Base-by-base conservation (phyloP, 2,329 filamentous ascomycete genomes). In the Phialocephala subalpina region DNA sequence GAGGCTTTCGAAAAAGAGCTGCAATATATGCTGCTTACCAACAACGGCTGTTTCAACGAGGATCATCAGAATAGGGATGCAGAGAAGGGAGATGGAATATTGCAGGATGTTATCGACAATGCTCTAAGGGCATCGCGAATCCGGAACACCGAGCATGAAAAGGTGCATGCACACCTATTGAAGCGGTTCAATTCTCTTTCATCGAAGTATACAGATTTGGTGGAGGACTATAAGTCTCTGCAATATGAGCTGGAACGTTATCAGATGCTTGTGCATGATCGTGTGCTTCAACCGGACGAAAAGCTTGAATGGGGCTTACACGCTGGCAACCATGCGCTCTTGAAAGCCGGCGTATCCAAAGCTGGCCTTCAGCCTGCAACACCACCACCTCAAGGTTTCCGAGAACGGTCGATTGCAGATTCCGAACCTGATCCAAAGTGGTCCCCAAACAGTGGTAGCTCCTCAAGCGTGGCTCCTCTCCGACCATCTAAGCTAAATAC, bases 151-250 rank as follows among this genome's bases (percentile, higher is more conserved):
- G 80, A 83, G 47, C 73, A 86, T 40, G 83, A 85, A 83, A 70
- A 33, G 14, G 80, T 83, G 3, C 82, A 87, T 70, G 81, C 81
- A 29, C 79, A 81, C 35, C 76, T 88, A 5, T 75, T 85, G 9
- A 79, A 82, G 53, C 80, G 82, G 56, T 83, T 83, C 69, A 84
- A 82, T 0, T 82, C 84, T 38, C 77, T 87, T 1, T 79, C 84
- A 60, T 78, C 82, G 70, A 79, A 79, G 53, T 80, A 74, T 40
- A 71, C 76, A 11, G 74, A 78, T 33, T 64, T 78, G 8, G 73
- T 75, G 45, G 67, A 77, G 49, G 78, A 82, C 27, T 45, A 60
- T 9, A 36, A 66, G 70, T 81, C 36, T n/a, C 45, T 62, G 1
- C 12, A 52, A 11, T 18, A 29, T 33, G 29, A 33, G 29, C 29